These are phyloP conservation scores for Lepidium campestre DNA, from an alignment of 441 rosid genomes.

Conservation along the genomic window DNA sequence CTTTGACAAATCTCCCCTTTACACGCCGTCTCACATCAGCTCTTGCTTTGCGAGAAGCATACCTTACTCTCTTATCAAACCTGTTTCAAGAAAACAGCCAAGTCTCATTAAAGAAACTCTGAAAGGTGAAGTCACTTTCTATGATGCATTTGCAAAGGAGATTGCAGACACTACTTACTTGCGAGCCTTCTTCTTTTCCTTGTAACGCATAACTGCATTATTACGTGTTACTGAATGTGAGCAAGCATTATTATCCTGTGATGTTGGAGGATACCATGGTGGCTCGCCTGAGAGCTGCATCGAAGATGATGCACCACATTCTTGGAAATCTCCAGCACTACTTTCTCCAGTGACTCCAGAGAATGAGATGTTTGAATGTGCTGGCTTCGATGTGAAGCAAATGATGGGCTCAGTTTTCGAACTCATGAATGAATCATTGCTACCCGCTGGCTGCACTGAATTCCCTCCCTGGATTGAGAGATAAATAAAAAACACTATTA, in stretches of 20 bases:
- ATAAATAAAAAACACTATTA: background rate
- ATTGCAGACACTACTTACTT: constrained; percentile 46
- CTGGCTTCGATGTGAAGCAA: constrained; percentile 48
- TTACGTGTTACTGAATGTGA: constrained; percentile 59
- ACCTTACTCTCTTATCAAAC: constrained; percentile 94
- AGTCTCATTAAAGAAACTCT: background rate
- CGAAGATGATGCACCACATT: constrained; percentile 76
- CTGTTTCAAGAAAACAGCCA: constrained; percentile 28
- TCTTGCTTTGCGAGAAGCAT: constrained; percentile 98
- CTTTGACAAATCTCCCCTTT: constrained; percentile 95
- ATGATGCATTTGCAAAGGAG: background rate
- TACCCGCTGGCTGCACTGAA: constrained; percentile 60
- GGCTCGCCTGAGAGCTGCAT: constrained; percentile 84
- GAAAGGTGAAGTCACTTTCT: background rate
- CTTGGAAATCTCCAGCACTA: constrained; percentile 79
- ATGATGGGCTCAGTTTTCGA: constrained; percentile 83
- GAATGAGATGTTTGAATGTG: constrained; percentile 78
- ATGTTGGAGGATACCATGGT: constrained; percentile 77
- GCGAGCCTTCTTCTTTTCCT: constrained; percentile 93
- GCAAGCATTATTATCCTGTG: constrained; percentile 42
- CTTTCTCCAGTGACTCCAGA: constrained; percentile 90
- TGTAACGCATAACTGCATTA: constrained; percentile 92
- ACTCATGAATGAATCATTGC: constrained; percentile 57
- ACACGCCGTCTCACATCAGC: constrained; percentile 98
- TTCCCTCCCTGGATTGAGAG: constrained; percentile 33